Evolutionary conservation across 2,329 filamentous ascomycete species (phyloP), one percentile per base, ranked within the genome.

Genomic region (Plectosphaerella sp.): DNA sequence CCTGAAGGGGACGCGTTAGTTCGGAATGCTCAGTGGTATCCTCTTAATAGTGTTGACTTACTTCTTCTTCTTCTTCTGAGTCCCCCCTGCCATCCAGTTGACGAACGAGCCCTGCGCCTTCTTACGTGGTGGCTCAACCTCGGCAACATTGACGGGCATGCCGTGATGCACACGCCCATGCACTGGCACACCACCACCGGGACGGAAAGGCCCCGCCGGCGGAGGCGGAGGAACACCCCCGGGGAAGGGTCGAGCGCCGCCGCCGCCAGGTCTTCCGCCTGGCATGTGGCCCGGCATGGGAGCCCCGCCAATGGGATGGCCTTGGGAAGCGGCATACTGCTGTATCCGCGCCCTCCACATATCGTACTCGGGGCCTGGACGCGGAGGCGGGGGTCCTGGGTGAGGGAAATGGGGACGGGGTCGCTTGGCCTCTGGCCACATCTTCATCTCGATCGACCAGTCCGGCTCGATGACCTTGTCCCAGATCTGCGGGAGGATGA

Each of bases 401-500:
- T 33, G 41, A 20, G 41, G 41, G 16, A 18, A 22, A 28, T 52
- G 11, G 45, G 46, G 45, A 51, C 36, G 53, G 14, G 41, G 50
- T 10, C 49, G 45, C 18, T 56, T 57, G 24, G 52, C 50, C 48
- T 83, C 76, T 10, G 81, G 81, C 82, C 81, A 84, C 76, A 84
- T 80, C 61, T 82, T 81, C 84, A 87, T 87, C 3, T 80, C 84
- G 56, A 87, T 78, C 43, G 78, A 72, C 85, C 84, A 88, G 65
- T 92, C 89, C 2, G 89, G 89, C 67, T 93, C 80, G 49, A 94
- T 76, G 45, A 90, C 86, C 60, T 85, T 88, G 59, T 92, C 89
- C 89, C 89, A 94, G 14, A 93, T 83, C 52, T 84, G 78, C 6
- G 89, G 88, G 41, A 94, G 80, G 61, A 94, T 92, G 57, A 93